These are phyloP conservation scores for Erysimum cheiranthoides DNA, from an alignment of 345 rosid genomes.

Conservation along the genomic window DNA sequence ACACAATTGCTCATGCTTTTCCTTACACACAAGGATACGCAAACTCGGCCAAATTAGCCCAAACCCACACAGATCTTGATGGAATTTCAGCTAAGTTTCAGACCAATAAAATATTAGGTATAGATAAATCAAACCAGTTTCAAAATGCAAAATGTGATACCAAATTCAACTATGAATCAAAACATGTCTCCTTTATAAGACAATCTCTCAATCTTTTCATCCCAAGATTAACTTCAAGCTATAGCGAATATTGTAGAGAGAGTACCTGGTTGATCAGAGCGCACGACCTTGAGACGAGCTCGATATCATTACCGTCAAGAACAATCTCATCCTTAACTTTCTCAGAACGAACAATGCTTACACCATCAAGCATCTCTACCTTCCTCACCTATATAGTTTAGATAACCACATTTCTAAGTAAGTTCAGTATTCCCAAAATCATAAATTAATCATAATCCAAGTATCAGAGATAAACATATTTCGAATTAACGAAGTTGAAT, in stretches of 20 bases:
- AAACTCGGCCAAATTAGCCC: too few species aligned
- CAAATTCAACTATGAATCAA: neutral
- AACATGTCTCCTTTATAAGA: neutral
- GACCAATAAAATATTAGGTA: too few species aligned
- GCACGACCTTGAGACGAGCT: constrained; percentile 64
- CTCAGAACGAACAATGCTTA: constrained; percentile 61
- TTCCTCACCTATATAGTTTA: constrained; percentile 55
- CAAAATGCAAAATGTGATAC: neutral
- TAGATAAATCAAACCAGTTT: neutral
- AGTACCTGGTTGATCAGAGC: constrained; percentile 68
- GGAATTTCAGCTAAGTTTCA: too few species aligned
- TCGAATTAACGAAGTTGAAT: neutral
- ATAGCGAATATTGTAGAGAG: neutral
- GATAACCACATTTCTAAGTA: neutral
- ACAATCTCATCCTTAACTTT: constrained; percentile 70
- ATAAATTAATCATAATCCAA: too few species aligned
- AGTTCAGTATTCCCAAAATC: neutral
- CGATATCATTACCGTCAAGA: constrained; percentile 67
- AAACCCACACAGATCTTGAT: too few species aligned
- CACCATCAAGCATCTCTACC: constrained; percentile 70
- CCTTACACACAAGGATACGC: too few species aligned
- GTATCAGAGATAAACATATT: too few species aligned
- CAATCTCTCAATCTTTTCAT: neutral
- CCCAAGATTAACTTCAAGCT: neutral
- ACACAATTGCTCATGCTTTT: too few species aligned